Conservation (phyloP, 169 alveolate genomes). For the Pseudocohnilembus persalinus region DNA sequence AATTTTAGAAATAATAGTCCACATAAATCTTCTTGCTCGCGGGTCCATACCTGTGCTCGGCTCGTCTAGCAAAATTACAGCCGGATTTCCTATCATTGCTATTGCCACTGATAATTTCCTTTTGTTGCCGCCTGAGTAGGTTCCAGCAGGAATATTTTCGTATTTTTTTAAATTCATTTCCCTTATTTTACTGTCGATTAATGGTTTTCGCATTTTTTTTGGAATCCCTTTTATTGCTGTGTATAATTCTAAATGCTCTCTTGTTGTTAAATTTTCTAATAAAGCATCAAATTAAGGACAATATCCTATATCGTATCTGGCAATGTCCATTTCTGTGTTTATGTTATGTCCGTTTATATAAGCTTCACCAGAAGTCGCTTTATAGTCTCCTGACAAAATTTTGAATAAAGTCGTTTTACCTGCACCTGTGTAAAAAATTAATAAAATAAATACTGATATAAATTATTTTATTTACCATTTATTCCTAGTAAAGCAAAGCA, state of each 20-base stretch:
- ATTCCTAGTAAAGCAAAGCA: constrained; percentile 89
- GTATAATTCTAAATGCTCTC: constrained; percentile 81
- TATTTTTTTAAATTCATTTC: constrained; percentile 73
- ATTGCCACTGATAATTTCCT: constrained; percentile 88
- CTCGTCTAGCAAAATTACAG: constrained; percentile 88
- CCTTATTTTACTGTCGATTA: constrained; percentile 52
- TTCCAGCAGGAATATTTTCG: constrained; percentile 61
- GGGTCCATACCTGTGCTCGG: constrained; percentile 94
- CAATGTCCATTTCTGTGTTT: constrained; percentile 46
- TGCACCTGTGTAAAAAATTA: too few species aligned
- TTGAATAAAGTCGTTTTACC: constrained; percentile 92
- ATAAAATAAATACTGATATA: too few species aligned
- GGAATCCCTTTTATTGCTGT: constrained; percentile 79
- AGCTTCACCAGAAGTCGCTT: constrained; percentile 73
- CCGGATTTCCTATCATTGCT: constrained; percentile 90
- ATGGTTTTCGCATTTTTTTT: constrained; percentile 30
- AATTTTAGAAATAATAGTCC: constrained; percentile 81
- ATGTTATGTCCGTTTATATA: constrained; percentile 67
- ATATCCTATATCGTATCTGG: constrained; percentile 78
- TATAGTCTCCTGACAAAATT: constrained; percentile 77
- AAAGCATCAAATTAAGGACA: constrained; percentile 88
- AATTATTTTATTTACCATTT: too few species aligned
- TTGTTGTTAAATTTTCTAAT: constrained; percentile 65
- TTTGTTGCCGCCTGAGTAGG: constrained; percentile 90
- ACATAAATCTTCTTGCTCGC: constrained; percentile 81